Base-by-base conservation (phyloP, 23 red algal species). In the Gracilaria caudata region DNA sequence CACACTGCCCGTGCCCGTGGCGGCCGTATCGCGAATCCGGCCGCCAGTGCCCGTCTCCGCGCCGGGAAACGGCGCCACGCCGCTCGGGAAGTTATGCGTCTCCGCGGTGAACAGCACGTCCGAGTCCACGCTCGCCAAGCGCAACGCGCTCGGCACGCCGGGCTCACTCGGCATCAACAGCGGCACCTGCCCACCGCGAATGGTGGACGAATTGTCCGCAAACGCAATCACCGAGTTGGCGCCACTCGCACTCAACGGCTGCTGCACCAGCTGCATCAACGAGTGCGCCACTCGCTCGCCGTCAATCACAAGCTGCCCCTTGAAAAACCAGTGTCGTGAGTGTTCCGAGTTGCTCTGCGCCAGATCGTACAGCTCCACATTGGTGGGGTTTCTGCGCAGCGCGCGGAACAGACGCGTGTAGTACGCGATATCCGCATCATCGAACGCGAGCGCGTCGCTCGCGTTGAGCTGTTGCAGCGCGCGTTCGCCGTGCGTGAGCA, bases 81-180 rank as follows among this genome's bases (percentile, higher is more conserved):
- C 97, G 43, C 82, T 93, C 28, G 97, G 97, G 77, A 99, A 99
- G 94, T 99, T 99, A 83, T 99, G 97, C 35, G 97, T 99, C 86
- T 99, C 97, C 19, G 97, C 97, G 33, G 97, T 99, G 57, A 93
- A 95, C 21, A 96, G 86, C 72, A 95, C 80, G 85, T 99, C 97
- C 14, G 61, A 39, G 70, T 95, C 92, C 16, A 60, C 34, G 11
- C 55, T 9, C 17, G 32, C 30, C 24, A 63, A 9, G 10, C 47
- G 46, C 43, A 86, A 28, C 26, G 33, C 13, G 40, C 58, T 58
- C 9, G 90, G 74, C 16, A n/a, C 55, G 36, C 93, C 97, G 26
- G 97, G 92, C 6, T 3, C 23, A 44, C 14, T 3, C 30, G 97
- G 93, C 38, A 58, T 14, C 65, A 95, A 77, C 41, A 71, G 55